Evolutionary conservation across 192 early-diverging fungal species (phyloP), one percentile per base, ranked within the genome.

Genomic region (Lunasporangiospora selenospora): DNA sequence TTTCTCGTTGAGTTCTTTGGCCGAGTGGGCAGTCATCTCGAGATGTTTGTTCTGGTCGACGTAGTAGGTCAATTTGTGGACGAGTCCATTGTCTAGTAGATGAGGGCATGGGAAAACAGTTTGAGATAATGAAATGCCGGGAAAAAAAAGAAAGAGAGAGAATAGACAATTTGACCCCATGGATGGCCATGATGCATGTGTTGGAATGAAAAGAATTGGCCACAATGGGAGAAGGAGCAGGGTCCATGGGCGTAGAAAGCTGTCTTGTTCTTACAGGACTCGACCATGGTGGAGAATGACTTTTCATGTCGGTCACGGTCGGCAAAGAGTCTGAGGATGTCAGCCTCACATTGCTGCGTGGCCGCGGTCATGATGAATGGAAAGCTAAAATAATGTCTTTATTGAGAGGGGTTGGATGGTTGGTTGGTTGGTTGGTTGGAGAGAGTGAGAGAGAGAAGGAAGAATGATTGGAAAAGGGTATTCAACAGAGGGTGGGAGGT

Each of bases 251-350:
- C n/a, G 12, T 33, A 27, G 11, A 15, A 50, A 50, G 34, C 4
- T 29, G 21, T 6, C 33, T 50, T 16, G 11, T 41, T 41, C 76
- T 65, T 80, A 83, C 81, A 77, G 39, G 78, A 69, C 45, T 83
- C 76, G 27, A 83, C 78, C 65, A 83, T 76, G 30, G 60, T 57
- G 16, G 65, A 77, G 47, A 80, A 80, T 49, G 78, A 66, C 39
- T 80, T 70, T 54, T 83, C 81, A 46, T 77, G 65, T 21, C 60
- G 65, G 58, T 83, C 78, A 40, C 81, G 65, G 23, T 75, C 59
- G 16, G 62, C 45, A 29, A 83, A 64, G 19, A 65, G 77, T 29
- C 62, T 48, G 6, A 83, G 64, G 46, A 83, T 66, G 46, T 80
- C 67, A 3, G 54, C 46, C 40, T 80, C 73, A 71, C 78, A 80